A percentile compares a stretch with the other conserved stretches of the same genome.
Conservation (phyloP, 768 basidiomycete genomes). For the Xerocomus spinulosus region DNA sequence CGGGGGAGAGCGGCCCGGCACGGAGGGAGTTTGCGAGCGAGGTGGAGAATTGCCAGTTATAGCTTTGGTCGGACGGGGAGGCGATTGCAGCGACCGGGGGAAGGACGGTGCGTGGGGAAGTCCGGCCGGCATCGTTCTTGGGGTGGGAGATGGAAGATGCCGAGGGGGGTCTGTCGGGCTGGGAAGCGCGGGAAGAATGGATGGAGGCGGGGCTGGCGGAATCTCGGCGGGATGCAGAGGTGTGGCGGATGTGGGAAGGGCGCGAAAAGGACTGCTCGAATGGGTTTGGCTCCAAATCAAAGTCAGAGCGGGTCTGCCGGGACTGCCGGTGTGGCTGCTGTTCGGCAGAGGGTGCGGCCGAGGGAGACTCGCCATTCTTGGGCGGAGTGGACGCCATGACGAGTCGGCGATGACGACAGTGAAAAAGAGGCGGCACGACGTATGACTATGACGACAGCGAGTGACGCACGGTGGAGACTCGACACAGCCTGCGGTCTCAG, state of each 20-base stretch:
- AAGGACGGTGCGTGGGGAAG: conserved; percentile 64
- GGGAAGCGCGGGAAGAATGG: conserved; percentile 35
- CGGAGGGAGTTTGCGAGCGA: conserved; percentile 75
- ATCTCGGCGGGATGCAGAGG: conserved; percentile 32
- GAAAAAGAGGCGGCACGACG: no score
- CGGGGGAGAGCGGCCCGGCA: conserved; percentile 90
- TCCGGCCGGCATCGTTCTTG: conserved; percentile 29
- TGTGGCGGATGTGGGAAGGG: conserved; percentile 49
- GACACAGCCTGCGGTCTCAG: conserved; percentile 23
- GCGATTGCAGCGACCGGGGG: conserved; percentile 79
- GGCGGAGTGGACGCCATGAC: conserved; percentile 27
- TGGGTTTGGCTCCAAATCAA: conserved; percentile 82
- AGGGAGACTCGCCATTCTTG: conserved; percentile 35
- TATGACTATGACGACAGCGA: conserved; percentile 27
- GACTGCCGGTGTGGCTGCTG: conserved; percentile 18
- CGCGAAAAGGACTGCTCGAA: conserved; percentile 92
- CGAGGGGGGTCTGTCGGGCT: conserved; percentile 31
- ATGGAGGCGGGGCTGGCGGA: conserved; percentile 32
- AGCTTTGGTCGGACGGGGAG: conserved; percentile 46
- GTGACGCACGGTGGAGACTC: conserved; percentile 21
- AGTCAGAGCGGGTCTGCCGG: conserved; percentile 57
- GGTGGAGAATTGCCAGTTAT: conserved; percentile 59
- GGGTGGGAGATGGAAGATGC: conserved; percentile 30
- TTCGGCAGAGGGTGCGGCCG: conserved; percentile 12
- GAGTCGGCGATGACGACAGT: neutral